A percentile compares a stretch with the other conserved stretches of the same genome.
Evolutionary conservation across 352 stramenopile species (phyloP).

Genomic region (Phytopythium montanum): DNA sequence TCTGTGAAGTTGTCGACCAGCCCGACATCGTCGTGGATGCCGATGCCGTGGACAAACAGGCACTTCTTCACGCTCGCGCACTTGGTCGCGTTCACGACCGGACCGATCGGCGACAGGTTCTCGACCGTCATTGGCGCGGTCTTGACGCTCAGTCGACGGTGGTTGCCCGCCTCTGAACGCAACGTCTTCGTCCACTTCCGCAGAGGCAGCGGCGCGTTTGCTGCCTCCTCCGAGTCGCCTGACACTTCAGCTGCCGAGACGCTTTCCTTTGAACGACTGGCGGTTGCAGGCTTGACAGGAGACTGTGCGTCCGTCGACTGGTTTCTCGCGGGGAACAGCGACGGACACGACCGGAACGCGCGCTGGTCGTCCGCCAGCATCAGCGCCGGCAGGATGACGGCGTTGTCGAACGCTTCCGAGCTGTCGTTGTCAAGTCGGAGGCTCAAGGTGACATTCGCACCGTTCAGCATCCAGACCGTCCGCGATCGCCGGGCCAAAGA

Average conservation of each 20-base stretch:
- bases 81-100: constrained; percentile 2
- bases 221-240: background rate
- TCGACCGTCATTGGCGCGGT: background rate
- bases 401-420: background rate
- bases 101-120: background rate
- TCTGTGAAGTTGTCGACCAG: constrained; percentile 16
- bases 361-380: background rate
- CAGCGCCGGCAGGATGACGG: background rate
- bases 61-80: constrained; percentile 23
- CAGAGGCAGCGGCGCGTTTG: background rate
- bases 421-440: background rate
- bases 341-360: background rate
- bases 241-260: background rate
- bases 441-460: background rate
- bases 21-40: constrained; percentile 19
- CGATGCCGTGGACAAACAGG: constrained; percentile 46
- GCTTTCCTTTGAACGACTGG: background rate
- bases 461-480: background rate
- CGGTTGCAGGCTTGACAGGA: background rate
- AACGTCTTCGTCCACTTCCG: background rate
- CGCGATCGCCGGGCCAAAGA: background rate
- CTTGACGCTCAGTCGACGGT: background rate
- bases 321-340: background rate
- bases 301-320: background rate
- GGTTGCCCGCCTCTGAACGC: background rate